phyloP scores from a whole-genome alignment of 768 basidiomycete genomes.

The Cubamyces sp. region DNA sequence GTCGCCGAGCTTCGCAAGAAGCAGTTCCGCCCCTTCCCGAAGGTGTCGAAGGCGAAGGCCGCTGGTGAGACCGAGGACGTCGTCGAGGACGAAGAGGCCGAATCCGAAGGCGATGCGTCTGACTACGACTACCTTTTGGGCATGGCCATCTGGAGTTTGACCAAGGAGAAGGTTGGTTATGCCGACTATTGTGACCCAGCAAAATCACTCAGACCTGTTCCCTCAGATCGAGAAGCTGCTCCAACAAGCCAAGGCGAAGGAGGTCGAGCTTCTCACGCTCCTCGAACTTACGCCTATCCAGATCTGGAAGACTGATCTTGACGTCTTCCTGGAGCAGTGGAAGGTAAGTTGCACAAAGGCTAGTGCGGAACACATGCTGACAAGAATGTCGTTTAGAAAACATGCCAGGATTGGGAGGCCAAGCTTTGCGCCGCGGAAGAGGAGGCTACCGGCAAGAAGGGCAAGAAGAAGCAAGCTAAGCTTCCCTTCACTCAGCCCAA shows the following conservation, averaged over 20 bases:
- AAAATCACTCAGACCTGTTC: background rate
- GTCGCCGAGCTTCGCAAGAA: conserved; percentile 80
- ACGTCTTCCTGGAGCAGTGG: conserved; percentile 83
- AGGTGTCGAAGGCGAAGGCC: conserved; percentile 67
- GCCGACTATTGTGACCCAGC: background rate
- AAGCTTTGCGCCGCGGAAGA: conserved; percentile 48
- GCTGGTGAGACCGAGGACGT: conserved; percentile 66
- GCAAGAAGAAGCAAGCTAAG: conserved; percentile 60
- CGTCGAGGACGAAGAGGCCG: conserved; percentile 52
- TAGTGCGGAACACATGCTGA: conserved; percentile 3
- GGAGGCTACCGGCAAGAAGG: conserved; percentile 47
- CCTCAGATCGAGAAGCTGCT: conserved; percentile 81
- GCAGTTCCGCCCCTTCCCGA: conserved; percentile 93
- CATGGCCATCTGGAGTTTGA: conserved; percentile 96
- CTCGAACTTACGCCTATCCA: conserved; percentile 79
- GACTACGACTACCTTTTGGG: conserved; percentile 95
- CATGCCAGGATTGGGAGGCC: conserved; percentile 47
- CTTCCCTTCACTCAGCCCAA: conserved; percentile 52
- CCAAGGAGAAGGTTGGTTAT: conserved; percentile 77
- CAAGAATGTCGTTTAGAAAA: conserved; percentile 36
- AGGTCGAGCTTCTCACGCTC: conserved; percentile 75
- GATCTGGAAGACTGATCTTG: conserved; percentile 90
- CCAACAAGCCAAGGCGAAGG: conserved; percentile 80
- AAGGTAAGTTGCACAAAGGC: conserved; percentile 52
- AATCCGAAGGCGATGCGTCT: conserved; percentile 36